Conservation (phyloP, 2,329 filamentous ascomycete species). For the Neonectria neomacrospora region DNA sequence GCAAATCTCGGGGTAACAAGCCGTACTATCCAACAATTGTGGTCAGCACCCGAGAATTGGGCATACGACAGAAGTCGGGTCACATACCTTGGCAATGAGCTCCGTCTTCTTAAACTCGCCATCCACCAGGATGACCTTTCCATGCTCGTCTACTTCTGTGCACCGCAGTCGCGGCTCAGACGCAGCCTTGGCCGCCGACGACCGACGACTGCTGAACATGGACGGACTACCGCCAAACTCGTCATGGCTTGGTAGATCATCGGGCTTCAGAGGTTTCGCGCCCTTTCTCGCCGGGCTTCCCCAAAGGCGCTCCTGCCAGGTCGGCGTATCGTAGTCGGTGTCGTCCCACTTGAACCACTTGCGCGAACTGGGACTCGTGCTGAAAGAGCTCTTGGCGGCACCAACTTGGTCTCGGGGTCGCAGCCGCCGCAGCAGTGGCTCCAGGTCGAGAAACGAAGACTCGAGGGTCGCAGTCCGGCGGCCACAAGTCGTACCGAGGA, state of each 20-base stretch:
- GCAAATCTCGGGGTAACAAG: conserved; percentile 89
- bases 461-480: conserved; percentile 40
- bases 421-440: conserved; percentile 34
- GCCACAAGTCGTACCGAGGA: conserved; percentile 24
- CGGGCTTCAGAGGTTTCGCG: conserved; percentile 60
- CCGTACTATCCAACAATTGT: conserved; percentile 72
- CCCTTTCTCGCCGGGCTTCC: conserved; percentile 53
- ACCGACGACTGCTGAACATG: conserved; percentile 76
- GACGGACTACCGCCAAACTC: conserved; percentile 66
- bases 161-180: conserved; percentile 89
- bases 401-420: conserved; percentile 22
- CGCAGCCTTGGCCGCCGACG: conserved; percentile 78
- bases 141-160: conserved; percentile 93
- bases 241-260: conserved; percentile 67
- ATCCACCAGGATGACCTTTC: conserved; percentile 90
- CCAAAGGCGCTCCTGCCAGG: conserved; percentile 64
- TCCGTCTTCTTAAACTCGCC: conserved; percentile 98
- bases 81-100: conserved; percentile 85
- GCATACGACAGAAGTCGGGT: not conserved
- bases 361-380: conserved; percentile 43
- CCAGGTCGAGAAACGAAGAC: conserved; percentile 46
- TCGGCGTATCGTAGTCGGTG: conserved; percentile 40
- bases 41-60: conserved; percentile 10
- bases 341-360: conserved; percentile 38
- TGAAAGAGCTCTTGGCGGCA: conserved; percentile 41